Evolutionary conservation across 192 early-diverging fungal genomes (phyloP).

Genomic region (Rhizoclosmatium globosum): DNA sequence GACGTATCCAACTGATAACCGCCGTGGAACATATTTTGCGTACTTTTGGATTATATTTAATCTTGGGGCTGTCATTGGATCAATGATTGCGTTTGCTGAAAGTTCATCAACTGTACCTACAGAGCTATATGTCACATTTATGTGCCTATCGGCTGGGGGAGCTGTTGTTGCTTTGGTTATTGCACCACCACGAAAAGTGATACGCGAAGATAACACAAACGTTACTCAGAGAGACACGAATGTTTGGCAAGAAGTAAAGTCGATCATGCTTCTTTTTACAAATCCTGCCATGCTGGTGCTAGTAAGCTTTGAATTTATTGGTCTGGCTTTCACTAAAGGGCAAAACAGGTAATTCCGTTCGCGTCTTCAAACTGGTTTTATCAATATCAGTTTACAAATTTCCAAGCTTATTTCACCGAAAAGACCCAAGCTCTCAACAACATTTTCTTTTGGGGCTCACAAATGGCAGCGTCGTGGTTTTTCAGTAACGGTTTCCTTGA

Average conservation of each 20-base stretch:
- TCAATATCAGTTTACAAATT: conserved; percentile 69
- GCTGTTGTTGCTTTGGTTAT: background rate
- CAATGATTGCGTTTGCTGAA: conserved; percentile 70
- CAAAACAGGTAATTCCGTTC: conserved; percentile 62
- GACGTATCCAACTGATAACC: conserved; percentile 79
- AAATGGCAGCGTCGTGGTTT: conserved; percentile 69
- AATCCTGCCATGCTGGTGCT: conserved; percentile 74
- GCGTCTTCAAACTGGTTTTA: conserved; percentile 82
- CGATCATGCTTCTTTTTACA: conserved; percentile 67
- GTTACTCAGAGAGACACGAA: conserved; percentile 48
- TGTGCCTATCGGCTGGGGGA: background rate
- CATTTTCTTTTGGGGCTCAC: conserved; percentile 78
- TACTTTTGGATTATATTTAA: conserved; percentile 91
- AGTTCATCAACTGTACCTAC: background rate
- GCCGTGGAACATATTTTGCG: conserved; percentile 80
- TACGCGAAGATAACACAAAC: background rate
- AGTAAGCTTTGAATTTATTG: background rate
- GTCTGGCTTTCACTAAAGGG: background rate
- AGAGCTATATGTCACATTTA: background rate
- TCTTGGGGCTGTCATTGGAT: conserved; percentile 80
- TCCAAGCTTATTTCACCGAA: conserved; percentile 61
- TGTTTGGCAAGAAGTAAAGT: conserved; percentile 59
- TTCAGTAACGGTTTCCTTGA: conserved; percentile 70
- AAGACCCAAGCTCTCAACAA: conserved; percentile 77
- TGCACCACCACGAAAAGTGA: background rate